These are phyloP conservation scores for Trichosanthes truncata DNA, from an alignment of 306 rosid genomes.

Conservation along the genomic window DNA sequence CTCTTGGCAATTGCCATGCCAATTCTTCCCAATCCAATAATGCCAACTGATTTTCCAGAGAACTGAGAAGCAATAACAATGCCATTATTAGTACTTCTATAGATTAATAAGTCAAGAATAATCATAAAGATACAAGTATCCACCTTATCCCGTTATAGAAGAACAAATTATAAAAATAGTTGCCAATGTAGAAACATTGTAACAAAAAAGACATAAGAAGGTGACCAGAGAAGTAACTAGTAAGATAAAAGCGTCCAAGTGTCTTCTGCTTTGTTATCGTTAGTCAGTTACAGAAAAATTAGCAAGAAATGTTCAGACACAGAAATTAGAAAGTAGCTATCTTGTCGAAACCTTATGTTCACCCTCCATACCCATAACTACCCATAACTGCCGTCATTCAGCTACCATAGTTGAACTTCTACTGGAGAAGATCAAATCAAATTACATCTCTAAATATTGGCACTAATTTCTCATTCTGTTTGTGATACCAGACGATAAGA, in stretches of 20 bases:
- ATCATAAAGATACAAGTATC: not conserved
- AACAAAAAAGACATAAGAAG: not conserved
- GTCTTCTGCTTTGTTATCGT: not conserved
- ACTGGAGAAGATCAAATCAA: not conserved
- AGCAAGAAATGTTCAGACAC: not conserved
- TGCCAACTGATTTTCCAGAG: constrained; percentile 75
- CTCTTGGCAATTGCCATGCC: constrained; percentile 70
- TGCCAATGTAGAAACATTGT: not conserved
- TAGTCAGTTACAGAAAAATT: not conserved
- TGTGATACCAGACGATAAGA: not conserved
- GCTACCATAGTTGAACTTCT: not conserved
- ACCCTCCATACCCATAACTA: not conserved
- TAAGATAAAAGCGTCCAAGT: not conserved
- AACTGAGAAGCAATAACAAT: constrained; percentile 38
- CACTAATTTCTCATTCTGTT: not conserved
- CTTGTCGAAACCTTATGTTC: not conserved
- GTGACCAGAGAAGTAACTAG: not conserved
- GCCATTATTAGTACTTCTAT: not conserved
- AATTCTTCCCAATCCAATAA: constrained; percentile 77
- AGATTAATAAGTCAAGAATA: not conserved
- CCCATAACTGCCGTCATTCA: not conserved
- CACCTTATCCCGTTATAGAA: not conserved
- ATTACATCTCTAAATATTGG: not conserved
- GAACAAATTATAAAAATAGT: not conserved
- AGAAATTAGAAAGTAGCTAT: not conserved